Evolutionary conservation across 306 rosid species (phyloP), one percentile per base, ranked within the genome.

Genomic region (Rosa lucieae): DNA sequence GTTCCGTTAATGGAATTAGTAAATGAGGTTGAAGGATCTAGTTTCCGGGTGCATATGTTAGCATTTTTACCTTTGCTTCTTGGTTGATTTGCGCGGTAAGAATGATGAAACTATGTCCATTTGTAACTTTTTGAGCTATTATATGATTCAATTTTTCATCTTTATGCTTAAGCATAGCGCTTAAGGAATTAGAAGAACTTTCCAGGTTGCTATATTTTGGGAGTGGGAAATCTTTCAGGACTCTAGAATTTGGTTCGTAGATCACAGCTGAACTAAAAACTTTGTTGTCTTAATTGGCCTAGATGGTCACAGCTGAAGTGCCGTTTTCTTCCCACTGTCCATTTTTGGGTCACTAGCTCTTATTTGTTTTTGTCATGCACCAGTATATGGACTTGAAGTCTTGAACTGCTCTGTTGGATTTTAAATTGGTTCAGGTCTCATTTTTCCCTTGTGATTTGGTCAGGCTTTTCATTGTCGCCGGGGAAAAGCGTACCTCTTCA

Each of bases 401-500:
- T 78, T 23, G 37, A 77, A 73, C 81, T 74, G 61, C 69, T 80
- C 5, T 44, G 52, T 78, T 79, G 72, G 83, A 61, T 5, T 68
- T 78, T 63, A 69, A 79, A 32, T 20, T 79, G 48, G 47, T 67
- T 84, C 69, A 23, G 67, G 68, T 85, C 77, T 73, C 49, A 70
- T 68, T 73, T 44, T 84, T 81, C 48, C 23, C 44, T 77, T 70
- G 40, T 23, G 63, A 43, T 81, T 82, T 77, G 79, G 21, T 80
- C 89, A 93, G 98, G 56, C 73, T 37, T 93, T 93, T 85, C 87
- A 84, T 77, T 86, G 94, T 74, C 91, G 92, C 77, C 84, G 87
- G 8, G 98, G 97, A 70, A 93, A 91, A 80, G 97, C 98, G 11
- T 93, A 90, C 83, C 97, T 93, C 55, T 91, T 91, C 86, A 90